Evolutionary conservation across 164 flowering plant genomes (phyloP).

Genomic region (Piper betle): DNA sequence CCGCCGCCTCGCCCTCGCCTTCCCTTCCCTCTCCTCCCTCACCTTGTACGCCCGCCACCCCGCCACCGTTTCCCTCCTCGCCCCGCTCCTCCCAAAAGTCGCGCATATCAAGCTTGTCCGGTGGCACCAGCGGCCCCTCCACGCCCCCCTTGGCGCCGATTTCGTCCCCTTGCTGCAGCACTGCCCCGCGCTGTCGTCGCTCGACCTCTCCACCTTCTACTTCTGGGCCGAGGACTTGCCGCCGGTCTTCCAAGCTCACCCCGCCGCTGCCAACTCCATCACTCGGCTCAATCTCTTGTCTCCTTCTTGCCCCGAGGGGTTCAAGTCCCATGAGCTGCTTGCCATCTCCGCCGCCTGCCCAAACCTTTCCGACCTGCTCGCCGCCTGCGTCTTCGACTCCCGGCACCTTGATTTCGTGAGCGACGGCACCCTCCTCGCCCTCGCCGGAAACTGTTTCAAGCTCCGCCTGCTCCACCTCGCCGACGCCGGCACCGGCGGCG

Average conservation of each 20-base stretch:
- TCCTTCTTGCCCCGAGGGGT: conserved; percentile 50
- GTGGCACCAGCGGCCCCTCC: conserved; percentile 68
- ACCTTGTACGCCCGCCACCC: conserved; percentile 48
- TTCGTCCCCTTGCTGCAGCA: conserved; percentile 29
- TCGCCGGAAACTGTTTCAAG: conserved; percentile 42
- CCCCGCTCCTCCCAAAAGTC: conserved; percentile 41
- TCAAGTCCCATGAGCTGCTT: conserved; percentile 46
- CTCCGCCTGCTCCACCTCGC: conserved; percentile 48
- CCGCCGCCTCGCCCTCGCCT: conserved; percentile 37
- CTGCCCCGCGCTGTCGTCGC: conserved; percentile 19
- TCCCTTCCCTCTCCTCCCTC: conserved; percentile 50
- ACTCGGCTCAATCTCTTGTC: conserved; percentile 39
- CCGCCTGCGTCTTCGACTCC: conserved; percentile 71
- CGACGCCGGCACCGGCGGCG: conserved; percentile 27
- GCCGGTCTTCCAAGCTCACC: conserved; percentile 31
- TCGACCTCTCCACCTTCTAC: conserved; percentile 70
- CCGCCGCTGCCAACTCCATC: conserved; percentile 22
- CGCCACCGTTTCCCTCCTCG: conserved; percentile 29
- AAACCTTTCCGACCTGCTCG: conserved; percentile 33
- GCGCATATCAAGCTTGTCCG: conserved; percentile 53
- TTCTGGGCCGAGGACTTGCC: conserved; percentile 86
- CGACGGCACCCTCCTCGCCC: conserved; percentile 41
- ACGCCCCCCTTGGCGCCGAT: conserved; percentile 37
- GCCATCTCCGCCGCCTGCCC: conserved; percentile 46
- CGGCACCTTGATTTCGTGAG: conserved; percentile 62